These are phyloP conservation scores for Claviceps sp. DNA, from an alignment of 2,329 filamentous ascomycete genomes.

Conservation along the genomic window DNA sequence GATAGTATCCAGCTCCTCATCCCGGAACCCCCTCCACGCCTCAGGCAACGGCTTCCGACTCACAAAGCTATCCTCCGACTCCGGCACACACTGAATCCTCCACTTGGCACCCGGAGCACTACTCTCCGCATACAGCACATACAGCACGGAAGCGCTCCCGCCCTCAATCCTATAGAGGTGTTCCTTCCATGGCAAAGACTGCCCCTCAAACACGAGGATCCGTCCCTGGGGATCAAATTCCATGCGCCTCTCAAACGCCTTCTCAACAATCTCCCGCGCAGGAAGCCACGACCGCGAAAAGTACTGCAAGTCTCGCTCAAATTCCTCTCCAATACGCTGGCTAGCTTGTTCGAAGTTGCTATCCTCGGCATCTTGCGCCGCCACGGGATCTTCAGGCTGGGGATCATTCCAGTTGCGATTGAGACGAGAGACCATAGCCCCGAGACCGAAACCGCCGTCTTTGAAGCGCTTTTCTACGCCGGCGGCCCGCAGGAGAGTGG, in stretches of 20 bases:
- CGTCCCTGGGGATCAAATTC: conserved; percentile 61
- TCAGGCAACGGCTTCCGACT: conserved; percentile 86
- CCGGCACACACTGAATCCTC: conserved; percentile 87
- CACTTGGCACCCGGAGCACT: conserved; percentile 65
- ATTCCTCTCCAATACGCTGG: conserved; percentile 76
- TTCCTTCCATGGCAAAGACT: conserved; percentile 88
- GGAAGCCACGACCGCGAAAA: conserved; percentile 72
- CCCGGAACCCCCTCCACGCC: conserved; percentile 80
- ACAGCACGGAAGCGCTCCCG: conserved; percentile 49
- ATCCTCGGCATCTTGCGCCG: conserved; percentile 64
- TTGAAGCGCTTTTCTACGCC: conserved; percentile 73
- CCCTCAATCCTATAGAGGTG: conserved; percentile 81
- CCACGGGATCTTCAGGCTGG: conserved; percentile 32
- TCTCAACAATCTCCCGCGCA: conserved; percentile 63
- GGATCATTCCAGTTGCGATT: conserved; percentile 73
- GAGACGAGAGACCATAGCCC: conserved; percentile 66
- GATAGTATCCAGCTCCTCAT: conserved; percentile 67
- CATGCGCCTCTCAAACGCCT: conserved; percentile 57
- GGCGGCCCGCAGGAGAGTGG: conserved; percentile 51
- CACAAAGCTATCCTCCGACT: conserved; percentile 72
- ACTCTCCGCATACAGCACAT: conserved; percentile 85
- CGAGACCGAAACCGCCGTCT: conserved; percentile 70
- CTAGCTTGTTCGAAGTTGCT: conserved; percentile 65
- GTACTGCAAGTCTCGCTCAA: conserved; percentile 66
- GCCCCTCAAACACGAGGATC: conserved; percentile 64